These are phyloP conservation scores for Gracilaria caudata DNA, from an alignment of 23 red algal genomes.

Conservation along the genomic window DNA sequence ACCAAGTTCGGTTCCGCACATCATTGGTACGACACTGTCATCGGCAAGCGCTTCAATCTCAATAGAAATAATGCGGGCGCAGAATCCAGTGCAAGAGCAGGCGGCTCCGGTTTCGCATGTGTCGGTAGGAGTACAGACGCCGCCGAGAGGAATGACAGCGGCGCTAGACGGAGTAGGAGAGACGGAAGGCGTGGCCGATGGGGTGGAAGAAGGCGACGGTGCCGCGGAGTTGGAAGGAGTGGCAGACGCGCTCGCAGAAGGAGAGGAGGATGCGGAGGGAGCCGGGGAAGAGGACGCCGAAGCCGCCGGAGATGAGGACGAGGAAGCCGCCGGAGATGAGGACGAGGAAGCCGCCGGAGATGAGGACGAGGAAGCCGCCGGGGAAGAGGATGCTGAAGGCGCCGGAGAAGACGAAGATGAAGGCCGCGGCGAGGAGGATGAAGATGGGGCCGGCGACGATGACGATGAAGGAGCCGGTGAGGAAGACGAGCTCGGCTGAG, in stretches of 20 bases:
- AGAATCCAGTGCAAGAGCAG: slow-evolving; percentile 41
- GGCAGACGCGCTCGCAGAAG: neutral
- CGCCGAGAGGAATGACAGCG: slow-evolving; percentile 28
- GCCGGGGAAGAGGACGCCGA: slow-evolving; percentile 20
- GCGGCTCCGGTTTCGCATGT: slow-evolving; percentile 20
- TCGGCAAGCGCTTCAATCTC: slow-evolving; percentile 16
- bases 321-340: slow-evolving; percentile 5
- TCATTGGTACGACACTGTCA: slow-evolving; percentile 5
- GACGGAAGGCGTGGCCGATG: slow-evolving; percentile 15
- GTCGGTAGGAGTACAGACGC: slow-evolving; percentile 2
- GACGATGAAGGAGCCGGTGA: slow-evolving; percentile 4
- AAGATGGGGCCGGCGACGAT: neutral
- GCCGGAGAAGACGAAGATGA: slow-evolving; percentile 8
- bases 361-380: neutral
- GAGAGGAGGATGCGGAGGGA: neutral
- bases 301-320: slow-evolving; percentile 24
- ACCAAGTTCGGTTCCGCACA: slow-evolving; percentile 30
- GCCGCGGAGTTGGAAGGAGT: no score
- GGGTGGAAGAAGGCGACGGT: neutral
- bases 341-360: neutral
- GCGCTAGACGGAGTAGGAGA: slow-evolving; percentile 15
- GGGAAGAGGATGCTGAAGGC: neutral
- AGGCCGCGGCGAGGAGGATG: neutral
- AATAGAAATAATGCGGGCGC: slow-evolving; percentile 7
- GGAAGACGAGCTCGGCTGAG: neutral